These are phyloP conservation scores for Begonia fuchsioides DNA, from an alignment of 306 rosid genomes.

Conservation along the genomic window DNA sequence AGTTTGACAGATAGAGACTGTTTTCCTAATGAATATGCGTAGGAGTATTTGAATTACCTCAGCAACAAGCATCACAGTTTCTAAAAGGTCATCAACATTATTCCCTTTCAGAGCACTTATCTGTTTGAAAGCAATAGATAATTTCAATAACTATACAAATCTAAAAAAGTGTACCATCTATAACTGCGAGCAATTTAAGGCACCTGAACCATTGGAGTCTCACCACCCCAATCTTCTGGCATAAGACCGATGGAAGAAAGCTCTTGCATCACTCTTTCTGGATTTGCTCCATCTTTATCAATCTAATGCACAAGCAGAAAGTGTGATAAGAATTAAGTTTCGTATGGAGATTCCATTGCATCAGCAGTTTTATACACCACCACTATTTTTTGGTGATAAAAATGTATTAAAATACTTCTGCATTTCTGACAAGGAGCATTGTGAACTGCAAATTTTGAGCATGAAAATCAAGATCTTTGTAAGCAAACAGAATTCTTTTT, in stretches of 20 bases:
- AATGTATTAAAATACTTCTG: too few relatives aligned
- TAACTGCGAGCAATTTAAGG: conserved; percentile 5
- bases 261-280: conserved; percentile 96
- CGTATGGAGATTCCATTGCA: too few relatives aligned
- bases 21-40: too few relatives aligned
- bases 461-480: too few relatives aligned
- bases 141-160: neutral
- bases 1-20: too few relatives aligned
- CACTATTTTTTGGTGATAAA: too few relatives aligned
- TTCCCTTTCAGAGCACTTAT: conserved; percentile 91
- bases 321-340: neutral
- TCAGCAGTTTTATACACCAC: too few relatives aligned
- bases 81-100: conserved; percentile 80
- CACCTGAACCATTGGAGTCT: conserved; percentile 96
- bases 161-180: too few relatives aligned
- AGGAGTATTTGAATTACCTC: conserved; percentile 49
- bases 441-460: too few relatives aligned
- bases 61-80: conserved; percentile 86
- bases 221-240: conserved; percentile 99
- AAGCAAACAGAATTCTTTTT: too few relatives aligned
- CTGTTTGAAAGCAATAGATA: conserved; percentile 25
- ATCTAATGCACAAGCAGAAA: conserved; percentile 40
- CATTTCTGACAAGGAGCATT: too few relatives aligned
- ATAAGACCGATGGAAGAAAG: conserved; percentile 86
- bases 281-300: conserved; percentile 92